Evolutionary conservation across 257 asterid genomes (phyloP).

Genomic region (Solanum tarijense): DNA sequence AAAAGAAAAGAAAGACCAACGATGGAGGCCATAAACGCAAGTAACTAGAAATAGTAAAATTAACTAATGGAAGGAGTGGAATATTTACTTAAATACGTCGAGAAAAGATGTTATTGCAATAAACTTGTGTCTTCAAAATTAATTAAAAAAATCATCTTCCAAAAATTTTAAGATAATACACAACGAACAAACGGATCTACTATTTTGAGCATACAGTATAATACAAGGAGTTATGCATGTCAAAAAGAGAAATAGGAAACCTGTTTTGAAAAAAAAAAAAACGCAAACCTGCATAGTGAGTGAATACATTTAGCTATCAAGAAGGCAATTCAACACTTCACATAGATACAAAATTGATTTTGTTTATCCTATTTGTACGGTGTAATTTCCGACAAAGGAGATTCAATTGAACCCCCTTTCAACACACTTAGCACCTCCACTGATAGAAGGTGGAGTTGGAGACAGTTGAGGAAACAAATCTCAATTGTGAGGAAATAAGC

Average conservation of each 20-base stretch:
- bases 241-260: background rate
- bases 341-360: background rate
- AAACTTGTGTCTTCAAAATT: background rate
- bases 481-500: background rate
- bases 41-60: background rate
- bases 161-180: background rate
- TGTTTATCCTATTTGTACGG: background rate
- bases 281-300: background rate
- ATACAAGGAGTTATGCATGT: background rate
- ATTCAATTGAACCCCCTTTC: background rate
- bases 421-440: background rate
- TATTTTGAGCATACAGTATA: background rate
- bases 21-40: background rate
- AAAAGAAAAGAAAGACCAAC: background rate
- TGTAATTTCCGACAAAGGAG: background rate
- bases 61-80: background rate
- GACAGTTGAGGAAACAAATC: background rate
- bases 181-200: background rate
- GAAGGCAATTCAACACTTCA: background rate
- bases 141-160: background rate
- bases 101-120: background rate
- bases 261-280: background rate
- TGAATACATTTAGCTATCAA: background rate
- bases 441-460: background rate
- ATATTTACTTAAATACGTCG: background rate